phyloP scores from a whole-genome alignment of 495 filamentous ascomycete species.

The Lasiosphaeria hispida region DNA sequence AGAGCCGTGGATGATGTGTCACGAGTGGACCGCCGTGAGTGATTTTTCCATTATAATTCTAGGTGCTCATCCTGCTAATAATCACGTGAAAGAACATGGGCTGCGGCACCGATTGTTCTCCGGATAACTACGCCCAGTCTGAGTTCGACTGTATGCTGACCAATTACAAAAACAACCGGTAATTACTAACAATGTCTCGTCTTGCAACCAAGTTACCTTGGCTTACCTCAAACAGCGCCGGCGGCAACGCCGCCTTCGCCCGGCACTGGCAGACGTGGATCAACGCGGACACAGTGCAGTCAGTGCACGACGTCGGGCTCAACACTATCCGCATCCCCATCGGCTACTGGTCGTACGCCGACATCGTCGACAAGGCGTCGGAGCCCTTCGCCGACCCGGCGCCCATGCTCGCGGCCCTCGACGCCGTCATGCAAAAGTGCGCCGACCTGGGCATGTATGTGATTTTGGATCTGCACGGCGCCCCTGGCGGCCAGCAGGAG shows the following conservation, averaged over 20 bases:
- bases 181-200: not conserved
- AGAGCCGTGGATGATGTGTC: constrained; percentile 54
- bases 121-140: constrained; percentile 34
- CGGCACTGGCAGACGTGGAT: constrained; percentile 58
- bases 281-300: constrained; percentile 50
- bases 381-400: constrained; percentile 58
- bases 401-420: constrained; percentile 43
- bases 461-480: constrained; percentile 60
- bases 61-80: not conserved
- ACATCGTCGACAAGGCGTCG: constrained; percentile 48
- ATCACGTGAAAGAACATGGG: constrained; percentile 41
- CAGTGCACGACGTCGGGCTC: constrained; percentile 52
- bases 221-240: constrained; percentile 38
- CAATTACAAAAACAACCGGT: constrained; percentile 28
- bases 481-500: constrained; percentile 53
- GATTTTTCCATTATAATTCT: not conserved
- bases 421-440: constrained; percentile 53
- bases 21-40: constrained; percentile 37
- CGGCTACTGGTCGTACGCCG: constrained; percentile 60
- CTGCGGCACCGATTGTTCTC: constrained; percentile 33
- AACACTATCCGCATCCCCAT: constrained; percentile 62
- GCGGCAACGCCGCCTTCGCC: constrained; percentile 50
- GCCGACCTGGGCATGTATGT: constrained; percentile 55
- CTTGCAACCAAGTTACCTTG: too few species aligned
- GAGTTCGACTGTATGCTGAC: constrained; percentile 57